phyloP scores from a whole-genome alignment of 768 basidiomycete genomes.

The Daedaleopsis nitida region DNA sequence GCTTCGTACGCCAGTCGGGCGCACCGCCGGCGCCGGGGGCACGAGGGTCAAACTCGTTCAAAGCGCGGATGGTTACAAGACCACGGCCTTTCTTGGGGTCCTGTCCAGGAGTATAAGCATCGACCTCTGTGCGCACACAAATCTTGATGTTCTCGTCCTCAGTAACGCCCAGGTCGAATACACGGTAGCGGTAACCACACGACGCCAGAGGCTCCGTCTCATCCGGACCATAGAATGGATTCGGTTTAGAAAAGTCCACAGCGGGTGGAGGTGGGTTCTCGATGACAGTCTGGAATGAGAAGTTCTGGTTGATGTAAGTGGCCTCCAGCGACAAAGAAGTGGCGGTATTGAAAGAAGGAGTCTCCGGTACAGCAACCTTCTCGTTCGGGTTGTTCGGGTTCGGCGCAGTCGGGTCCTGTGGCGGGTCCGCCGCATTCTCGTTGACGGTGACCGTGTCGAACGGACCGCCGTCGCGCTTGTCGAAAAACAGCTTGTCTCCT shows the following conservation, averaged over 20 bases:
- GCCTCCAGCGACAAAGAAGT: conserved; percentile 95
- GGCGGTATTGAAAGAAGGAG: conserved; percentile 88
- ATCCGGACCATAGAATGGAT: conserved; percentile 93
- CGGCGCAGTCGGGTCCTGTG: conserved; percentile 76
- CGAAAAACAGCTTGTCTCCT: conserved; percentile 91
- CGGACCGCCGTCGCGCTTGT: conserved; percentile 96
- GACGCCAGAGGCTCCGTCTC: conserved; percentile 95
- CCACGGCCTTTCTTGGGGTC: conserved; percentile 71
- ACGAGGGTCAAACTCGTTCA: conserved; percentile 96
- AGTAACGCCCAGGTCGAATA: conserved; percentile 88
- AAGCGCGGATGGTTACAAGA: conserved; percentile 87
- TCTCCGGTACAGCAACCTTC: conserved; percentile 61
- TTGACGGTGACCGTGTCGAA: conserved; percentile 98
- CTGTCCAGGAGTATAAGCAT: conserved; percentile 73
- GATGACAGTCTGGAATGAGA: conserved; percentile 91
- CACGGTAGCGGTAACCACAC: conserved; percentile 94
- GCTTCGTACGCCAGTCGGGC: conserved; percentile 97
- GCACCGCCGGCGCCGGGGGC: conserved; percentile 91
- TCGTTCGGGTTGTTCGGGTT: conserved; percentile 80
- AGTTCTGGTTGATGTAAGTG: conserved; percentile 99
- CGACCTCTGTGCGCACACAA: conserved; percentile 94
- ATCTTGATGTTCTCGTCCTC: conserved; percentile 92
- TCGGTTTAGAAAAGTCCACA: conserved; percentile 80
- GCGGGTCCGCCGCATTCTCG: conserved; percentile 96
- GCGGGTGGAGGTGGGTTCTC: conserved; percentile 65